These are phyloP conservation scores for Mercurialis annua DNA, from an alignment of 345 rosid genomes.

Conservation along the genomic window DNA sequence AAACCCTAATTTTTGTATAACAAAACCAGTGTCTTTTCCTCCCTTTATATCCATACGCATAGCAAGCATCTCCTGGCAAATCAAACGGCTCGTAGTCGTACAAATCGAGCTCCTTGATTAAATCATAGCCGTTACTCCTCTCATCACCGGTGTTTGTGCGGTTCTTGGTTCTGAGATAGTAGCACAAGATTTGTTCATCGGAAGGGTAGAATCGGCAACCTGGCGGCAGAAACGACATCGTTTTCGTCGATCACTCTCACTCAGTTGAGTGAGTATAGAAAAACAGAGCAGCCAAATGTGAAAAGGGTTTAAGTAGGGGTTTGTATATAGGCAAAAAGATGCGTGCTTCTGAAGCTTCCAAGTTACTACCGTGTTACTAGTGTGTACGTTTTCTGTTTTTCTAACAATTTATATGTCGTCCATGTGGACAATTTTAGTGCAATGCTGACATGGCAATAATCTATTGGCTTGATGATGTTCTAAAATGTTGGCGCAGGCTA, in stretches of 20 bases:
- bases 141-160: background rate
- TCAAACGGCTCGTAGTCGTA: conserved; percentile 37
- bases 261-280: no score
- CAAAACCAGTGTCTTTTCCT: conserved; percentile 51
- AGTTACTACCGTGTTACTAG: background rate
- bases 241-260: background rate
- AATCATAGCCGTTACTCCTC: conserved; percentile 18
- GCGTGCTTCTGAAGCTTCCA: conserved; percentile 23
- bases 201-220: conserved; percentile 53
- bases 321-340: conserved; percentile 24
- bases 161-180: conserved; percentile 45
- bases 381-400: background rate
- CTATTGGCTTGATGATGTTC: background rate
- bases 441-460: background rate
- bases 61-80: conserved; percentile 38
- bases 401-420: no score
- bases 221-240: conserved; percentile 28
- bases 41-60: conserved; percentile 28
- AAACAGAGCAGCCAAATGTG: background rate
- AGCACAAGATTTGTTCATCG: conserved; percentile 35
- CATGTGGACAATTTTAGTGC: no score
- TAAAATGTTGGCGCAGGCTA: background rate
- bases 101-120: conserved; percentile 46
- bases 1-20: conserved; percentile 26
- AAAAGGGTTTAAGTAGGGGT: conserved; percentile 6